Evolutionary conservation across 108 stramenopile species (phyloP).

Genomic region (Skeletonema tropicum): DNA sequence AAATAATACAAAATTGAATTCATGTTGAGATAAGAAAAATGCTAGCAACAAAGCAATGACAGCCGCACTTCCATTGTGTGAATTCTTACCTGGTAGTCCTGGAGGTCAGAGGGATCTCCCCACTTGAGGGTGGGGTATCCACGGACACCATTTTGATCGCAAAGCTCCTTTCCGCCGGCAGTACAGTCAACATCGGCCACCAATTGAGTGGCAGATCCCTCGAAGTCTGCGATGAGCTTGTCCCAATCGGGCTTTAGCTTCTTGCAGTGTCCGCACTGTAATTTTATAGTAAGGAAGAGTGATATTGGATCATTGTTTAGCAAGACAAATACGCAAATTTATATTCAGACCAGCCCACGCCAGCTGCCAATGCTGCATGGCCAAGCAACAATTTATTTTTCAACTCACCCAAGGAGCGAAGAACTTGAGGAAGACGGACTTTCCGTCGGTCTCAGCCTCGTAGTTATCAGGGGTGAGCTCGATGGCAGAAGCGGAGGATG

Average conservation of each 20-base stretch:
- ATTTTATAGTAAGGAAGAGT: neutral
- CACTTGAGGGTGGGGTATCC: slow-evolving; percentile 88
- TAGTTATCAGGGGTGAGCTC: slow-evolving; percentile 68
- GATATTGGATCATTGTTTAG: neutral
- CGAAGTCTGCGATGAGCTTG: slow-evolving; percentile 68
- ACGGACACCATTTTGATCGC: slow-evolving; percentile 69
- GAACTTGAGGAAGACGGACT: slow-evolving; percentile 83
- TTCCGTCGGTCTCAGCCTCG: slow-evolving; percentile 61
- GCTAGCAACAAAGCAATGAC: neutral
- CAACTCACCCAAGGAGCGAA: slow-evolving; percentile 76
- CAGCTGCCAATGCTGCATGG: neutral
- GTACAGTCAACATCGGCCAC: slow-evolving; percentile 82
- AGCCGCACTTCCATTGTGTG: neutral
- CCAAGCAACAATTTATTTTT: neutral
- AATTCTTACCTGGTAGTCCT: slow-evolving; percentile 60
- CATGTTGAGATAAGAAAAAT: too few species aligned
- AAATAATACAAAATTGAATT: neutral
- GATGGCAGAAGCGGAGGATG: slow-evolving; percentile 30
- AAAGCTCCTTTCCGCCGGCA: slow-evolving; percentile 76
- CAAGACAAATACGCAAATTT: neutral
- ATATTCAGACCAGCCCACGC: neutral
- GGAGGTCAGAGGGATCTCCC: slow-evolving; percentile 63
- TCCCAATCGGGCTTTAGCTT: slow-evolving; percentile 78
- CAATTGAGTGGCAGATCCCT: slow-evolving; percentile 36
- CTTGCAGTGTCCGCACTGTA: slow-evolving; percentile 85